Evolutionary conservation across 257 asterid species (phyloP).

Genomic region (Rhazya stricta): DNA sequence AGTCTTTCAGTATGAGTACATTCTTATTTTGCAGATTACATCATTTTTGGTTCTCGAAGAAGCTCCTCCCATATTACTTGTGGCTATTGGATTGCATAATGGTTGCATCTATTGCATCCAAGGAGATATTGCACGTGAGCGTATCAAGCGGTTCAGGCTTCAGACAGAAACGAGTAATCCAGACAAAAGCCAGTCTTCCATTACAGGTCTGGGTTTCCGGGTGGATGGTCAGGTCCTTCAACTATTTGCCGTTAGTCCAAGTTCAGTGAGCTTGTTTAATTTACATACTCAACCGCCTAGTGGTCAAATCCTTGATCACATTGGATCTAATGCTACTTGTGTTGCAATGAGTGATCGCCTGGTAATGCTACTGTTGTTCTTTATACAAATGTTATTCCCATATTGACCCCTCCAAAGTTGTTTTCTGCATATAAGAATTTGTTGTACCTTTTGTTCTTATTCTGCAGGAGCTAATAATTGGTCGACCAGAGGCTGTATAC

Average conservation of each 20-base stretch:
- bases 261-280: conserved; percentile 78
- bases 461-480: conserved; percentile 81
- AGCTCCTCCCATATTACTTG: conserved; percentile 85
- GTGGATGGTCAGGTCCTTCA: conserved; percentile 82
- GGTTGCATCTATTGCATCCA: conserved; percentile 92
- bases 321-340: conserved; percentile 74
- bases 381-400: background rate
- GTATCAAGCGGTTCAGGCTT: conserved; percentile 84
- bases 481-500: conserved; percentile 91
- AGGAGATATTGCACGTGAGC: conserved; percentile 98
- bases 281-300: conserved; percentile 57
- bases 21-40: conserved; percentile 57
- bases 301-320: conserved; percentile 74
- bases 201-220: conserved; percentile 80
- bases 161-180: conserved; percentile 52
- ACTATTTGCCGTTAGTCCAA: conserved; percentile 84
- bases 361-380: conserved; percentile 35
- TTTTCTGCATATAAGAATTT: conserved; percentile 5
- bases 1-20: background rate
- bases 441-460: conserved; percentile 9
- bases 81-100: conserved; percentile 86
- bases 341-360: conserved; percentile 87
- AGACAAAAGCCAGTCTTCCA: conserved; percentile 38
- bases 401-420: conserved; percentile 3
- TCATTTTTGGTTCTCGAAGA: conserved; percentile 82